Base-by-base conservation (phyloP, 2,329 filamentous ascomycete species). In the Xylariaceae sp. region DNA sequence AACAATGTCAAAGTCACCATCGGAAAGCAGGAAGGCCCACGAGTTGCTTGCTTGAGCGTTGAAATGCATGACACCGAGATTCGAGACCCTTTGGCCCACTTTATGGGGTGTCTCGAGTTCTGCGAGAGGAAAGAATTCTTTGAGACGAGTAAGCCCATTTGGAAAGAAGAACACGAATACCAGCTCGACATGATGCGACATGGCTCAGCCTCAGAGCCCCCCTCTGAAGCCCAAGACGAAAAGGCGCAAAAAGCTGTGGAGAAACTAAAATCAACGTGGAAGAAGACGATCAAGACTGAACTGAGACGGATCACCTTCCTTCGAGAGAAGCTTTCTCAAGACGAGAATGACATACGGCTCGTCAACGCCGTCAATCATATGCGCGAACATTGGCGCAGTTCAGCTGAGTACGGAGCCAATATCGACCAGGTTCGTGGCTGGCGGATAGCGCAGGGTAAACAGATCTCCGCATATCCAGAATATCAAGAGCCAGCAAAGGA, bases 51-150 rank as follows among this genome's bases (percentile, higher is more conserved):
- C 16, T 16, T 38, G 34, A 38, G 34, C 9, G 34, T 16, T 16
- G 34, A 38, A 3, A 10, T 5, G 13, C 34, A 38, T 38, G 34
- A 38, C 9, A 16, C 13, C 13, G 34, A 38, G 34, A 38, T 38
- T 16, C 13, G 34, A 13, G 56, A 65, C 17, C 60, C 58, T n/a
- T 16, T 65, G 22, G 36, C 60, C 4, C 63, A 65, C 43, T 64
- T 59, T 28, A 31, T 61, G 19, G 63, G 63, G 31, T 65, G 63
- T 18, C 55, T 65, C 28, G 44, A 56, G 19, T 57, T 62, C 13
- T 19, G 28, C 5, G 33, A 62, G 3, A 54, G 54, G 17, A 28
- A 57, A 2, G 14, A 33, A 0, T 61, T 64, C 40, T 58, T 63
- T 18, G 10, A 33, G 0, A 22, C 19, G 3, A 13, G 44, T 1